Evolutionary conservation across 768 basidiomycete species (phyloP).

Genomic region (Porphyrellus cyaneotinctus): DNA sequence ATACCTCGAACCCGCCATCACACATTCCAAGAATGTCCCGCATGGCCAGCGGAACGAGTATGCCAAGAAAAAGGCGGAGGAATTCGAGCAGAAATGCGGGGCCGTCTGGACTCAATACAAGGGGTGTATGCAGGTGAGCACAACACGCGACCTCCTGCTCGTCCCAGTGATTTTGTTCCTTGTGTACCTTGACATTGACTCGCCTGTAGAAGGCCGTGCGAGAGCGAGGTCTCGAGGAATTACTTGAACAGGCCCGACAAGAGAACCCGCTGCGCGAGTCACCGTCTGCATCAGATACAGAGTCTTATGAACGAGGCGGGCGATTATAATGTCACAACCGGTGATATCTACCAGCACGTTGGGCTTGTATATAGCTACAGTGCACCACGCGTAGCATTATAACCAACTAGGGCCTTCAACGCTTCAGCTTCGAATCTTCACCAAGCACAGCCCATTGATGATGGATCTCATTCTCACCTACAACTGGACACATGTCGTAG

Average conservation of each 20-base stretch:
- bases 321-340: too few relatives aligned
- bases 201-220: slow-evolving; percentile 65
- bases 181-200: not conserved
- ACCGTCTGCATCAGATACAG: slow-evolving; percentile 31
- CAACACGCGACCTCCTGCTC: not conserved
- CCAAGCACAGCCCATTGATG: too few relatives aligned
- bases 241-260: slow-evolving; percentile 75
- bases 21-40: slow-evolving; percentile 36
- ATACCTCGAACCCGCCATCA: slow-evolving; percentile 80
- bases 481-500: too few relatives aligned
- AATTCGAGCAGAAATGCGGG: slow-evolving; percentile 86
- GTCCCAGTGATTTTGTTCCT: not conserved
- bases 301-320: too few relatives aligned
- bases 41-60: slow-evolving; percentile 52
- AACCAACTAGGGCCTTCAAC: too few relatives aligned
- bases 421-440: too few relatives aligned
- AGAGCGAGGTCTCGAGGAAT: slow-evolving; percentile 67
- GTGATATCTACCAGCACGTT: too few relatives aligned
- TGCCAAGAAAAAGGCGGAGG: slow-evolving; percentile 75
- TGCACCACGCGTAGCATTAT: too few relatives aligned
- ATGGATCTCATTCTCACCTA: too few relatives aligned
- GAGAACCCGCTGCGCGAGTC: slow-evolving; percentile 74
- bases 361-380: too few relatives aligned
- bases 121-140: slow-evolving; percentile 78
- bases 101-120: slow-evolving; percentile 78